A percentile compares a stretch with the other conserved stretches of the same genome.
Conservation (phyloP, 805 yeast genomes). For the Teunomyces stri region DNA sequence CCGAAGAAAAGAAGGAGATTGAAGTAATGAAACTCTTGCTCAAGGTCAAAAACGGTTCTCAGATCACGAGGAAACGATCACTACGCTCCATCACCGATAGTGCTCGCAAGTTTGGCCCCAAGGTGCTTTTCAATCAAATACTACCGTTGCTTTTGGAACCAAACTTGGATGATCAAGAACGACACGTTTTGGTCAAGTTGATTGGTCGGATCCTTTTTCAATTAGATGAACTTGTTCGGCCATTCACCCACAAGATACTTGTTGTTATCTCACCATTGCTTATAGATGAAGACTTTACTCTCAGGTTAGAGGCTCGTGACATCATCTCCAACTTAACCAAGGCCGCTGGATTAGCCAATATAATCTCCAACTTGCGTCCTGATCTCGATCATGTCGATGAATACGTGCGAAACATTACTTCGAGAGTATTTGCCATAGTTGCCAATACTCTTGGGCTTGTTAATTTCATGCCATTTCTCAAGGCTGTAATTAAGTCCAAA, state of each 20-base stretch:
- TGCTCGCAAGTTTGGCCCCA: slow-evolving; percentile 67
- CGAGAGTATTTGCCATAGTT: slow-evolving; percentile 80
- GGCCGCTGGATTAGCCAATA: slow-evolving; percentile 78
- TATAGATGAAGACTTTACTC: slow-evolving; percentile 73
- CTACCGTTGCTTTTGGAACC: slow-evolving; percentile 75
- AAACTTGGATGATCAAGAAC: slow-evolving; percentile 72
- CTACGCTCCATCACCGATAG: slow-evolving; percentile 63
- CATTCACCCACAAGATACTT: slow-evolving; percentile 70
- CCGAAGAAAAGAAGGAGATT: slow-evolving; percentile 57
- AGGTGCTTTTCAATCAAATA: slow-evolving; percentile 62
- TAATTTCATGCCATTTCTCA: slow-evolving; percentile 70
- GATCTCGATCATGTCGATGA: slow-evolving; percentile 84
- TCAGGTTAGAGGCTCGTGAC: slow-evolving; percentile 77
- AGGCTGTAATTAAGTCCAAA: slow-evolving; percentile 73
- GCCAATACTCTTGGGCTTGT: slow-evolving; percentile 77
- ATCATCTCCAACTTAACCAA: slow-evolving; percentile 70
- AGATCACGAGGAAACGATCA: slow-evolving; percentile 64
- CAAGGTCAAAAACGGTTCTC: slow-evolving; percentile 76
- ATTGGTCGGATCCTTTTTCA: slow-evolving; percentile 66
- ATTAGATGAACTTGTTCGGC: slow-evolving; percentile 63
- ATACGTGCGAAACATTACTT: slow-evolving; percentile 68
- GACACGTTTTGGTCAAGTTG: slow-evolving; percentile 77
- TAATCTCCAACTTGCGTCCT: slow-evolving; percentile 76
- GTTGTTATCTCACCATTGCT: slow-evolving; percentile 76
- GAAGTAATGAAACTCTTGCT: slow-evolving; percentile 62